Base-by-base conservation (phyloP, 2,329 filamentous ascomycete genomes). In the Trichoderma simmonsii region DNA sequence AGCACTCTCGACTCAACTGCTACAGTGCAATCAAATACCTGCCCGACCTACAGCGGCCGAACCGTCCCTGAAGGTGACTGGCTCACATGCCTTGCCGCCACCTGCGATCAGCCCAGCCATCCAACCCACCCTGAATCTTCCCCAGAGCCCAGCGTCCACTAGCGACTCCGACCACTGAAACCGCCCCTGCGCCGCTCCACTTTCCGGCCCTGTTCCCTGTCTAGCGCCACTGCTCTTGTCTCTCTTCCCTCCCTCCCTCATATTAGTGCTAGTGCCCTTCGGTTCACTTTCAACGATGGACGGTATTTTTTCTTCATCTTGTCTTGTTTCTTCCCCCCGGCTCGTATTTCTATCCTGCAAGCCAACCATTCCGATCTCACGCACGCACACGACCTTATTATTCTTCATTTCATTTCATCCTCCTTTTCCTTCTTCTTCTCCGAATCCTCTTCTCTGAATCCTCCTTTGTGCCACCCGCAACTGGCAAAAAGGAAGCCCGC, bases 71-170 rank as follows among this genome's bases (percentile, higher is more conserved):
- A 48, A n/a, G 43, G 26, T 59, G 56, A 60, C 56, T 60, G 56
- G 63, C 63, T 66, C 60, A 63, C 60, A 63, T 63, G 60, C 34
- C 59, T 24, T 36, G 59, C 59, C 59, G 59, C 59, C 59, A 61
- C 59, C 59, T 36, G 59, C 59, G 59, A 61, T 62, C 60, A 43
- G 21, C 34, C 24, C 14, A 63, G 34, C 36, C 36, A 39, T 36
- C 34, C 14, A 39, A 8, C 60, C 60, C 60, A 39, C 61, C 32
- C 57, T 60, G 24, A 43, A 63, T 26, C 21, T 43, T 34, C 60
- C 60, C 60, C 60, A 43, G 60, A 63, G 34, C 56, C 59, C 59
- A 36, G 59, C 59, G 30, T 14, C 30, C 60, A 34, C 60, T 63
- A 48, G 36, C 61, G 28, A 18, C 36, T 14, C 15, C 24, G 24